A percentile compares a stretch with the other conserved stretches of the same genome.
These are phyloP conservation scores for Artemisia tridentata DNA, from an alignment of 129 eudicot species.

Conservation along the genomic window DNA sequence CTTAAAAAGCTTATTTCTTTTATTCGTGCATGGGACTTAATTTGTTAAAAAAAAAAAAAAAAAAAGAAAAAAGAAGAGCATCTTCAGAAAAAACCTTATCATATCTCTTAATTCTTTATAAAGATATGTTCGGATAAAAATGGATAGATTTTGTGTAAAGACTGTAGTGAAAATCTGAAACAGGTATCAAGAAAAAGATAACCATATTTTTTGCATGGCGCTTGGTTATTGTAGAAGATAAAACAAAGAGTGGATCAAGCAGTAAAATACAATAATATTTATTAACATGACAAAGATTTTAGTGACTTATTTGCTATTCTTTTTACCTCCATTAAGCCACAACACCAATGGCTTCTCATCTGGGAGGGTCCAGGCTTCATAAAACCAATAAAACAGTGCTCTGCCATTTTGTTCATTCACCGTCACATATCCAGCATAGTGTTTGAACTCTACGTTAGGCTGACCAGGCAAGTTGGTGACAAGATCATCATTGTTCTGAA, in stretches of 20 bases:
- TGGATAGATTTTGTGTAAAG: conserved; percentile 28
- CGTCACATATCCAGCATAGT: conserved; percentile 81
- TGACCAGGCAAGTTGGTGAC: conserved; percentile 68
- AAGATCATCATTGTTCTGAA: conserved; percentile 46
- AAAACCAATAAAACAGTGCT: conserved; percentile 86
- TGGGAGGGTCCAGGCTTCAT: conserved; percentile 66
- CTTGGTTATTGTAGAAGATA: not conserved
- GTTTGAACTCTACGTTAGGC: conserved; percentile 58
- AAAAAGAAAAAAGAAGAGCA: not conserved
- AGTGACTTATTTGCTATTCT: conserved; percentile 1
- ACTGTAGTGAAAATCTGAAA: conserved; percentile 31
- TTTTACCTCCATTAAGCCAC: conserved; percentile 90
- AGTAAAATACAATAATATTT: not conserved
- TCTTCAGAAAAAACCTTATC: conserved; percentile 29
- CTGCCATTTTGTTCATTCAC: conserved; percentile 70
- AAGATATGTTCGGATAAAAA: conserved; percentile 17
- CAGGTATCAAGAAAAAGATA: conserved; percentile 14
- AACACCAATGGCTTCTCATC: conserved; percentile 78
- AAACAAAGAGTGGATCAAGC: not conserved
- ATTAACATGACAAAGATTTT: not conserved
- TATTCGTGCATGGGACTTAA: conserved; percentile 25
- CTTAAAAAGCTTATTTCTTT: conserved; percentile 22
- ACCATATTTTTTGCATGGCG: conserved; percentile 10
- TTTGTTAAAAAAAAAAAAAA: not conserved
- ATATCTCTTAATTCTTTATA: conserved; percentile 25